Evolutionary conservation across 805 yeast genomes (phyloP), one percentile per base, ranked within the genome.

Genomic region (Metschnikowia continentalis): DNA sequence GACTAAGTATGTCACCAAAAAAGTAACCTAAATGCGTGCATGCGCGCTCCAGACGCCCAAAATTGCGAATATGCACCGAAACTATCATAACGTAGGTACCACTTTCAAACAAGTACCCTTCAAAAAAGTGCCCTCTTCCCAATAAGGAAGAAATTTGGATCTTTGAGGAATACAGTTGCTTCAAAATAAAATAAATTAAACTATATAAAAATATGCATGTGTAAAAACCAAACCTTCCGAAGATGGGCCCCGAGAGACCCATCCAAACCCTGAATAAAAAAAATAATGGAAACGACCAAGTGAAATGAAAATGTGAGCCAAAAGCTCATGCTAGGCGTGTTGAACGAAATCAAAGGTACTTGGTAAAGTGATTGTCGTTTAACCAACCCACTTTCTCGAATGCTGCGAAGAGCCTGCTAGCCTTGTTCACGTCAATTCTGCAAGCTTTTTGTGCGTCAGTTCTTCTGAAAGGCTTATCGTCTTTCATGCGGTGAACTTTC

Each of bases 401-500:
- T 20, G 97, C 90, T 26, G 92, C 95, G 72, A 81, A 92, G 49
- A 92, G 74, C 58, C 97, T 80, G 45, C 95, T 86, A 1, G 97
- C 97, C 69, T 94, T 94, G 69, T 94, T 94, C 42, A 92, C 98
- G 68, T 94, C 98, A 58, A 94, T 91, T 56, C 96, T 82, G 68
- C 98, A 92, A 5, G 97, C 97, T 74, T 94, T 94, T 70, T 92
- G 98, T 6, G 97, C 96, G 69, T 92, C 99, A 0, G 98, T 94
- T 71, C 97, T 84, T 71, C 97, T 84, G 71, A 92, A 92, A 26
- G 94, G 92, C 63, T 83, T 74, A 30, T 84, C 85, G 46, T 75
- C 72, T 59, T 81, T 81, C 60, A 83, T 69, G 47, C 96, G 80
- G 58, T 82, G 82, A 32, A 91, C 94, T 72, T 90, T 92, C 67